These are phyloP conservation scores for Fistulinella prunicolor DNA, from an alignment of 768 basidiomycete species.

Conservation along the genomic window DNA sequence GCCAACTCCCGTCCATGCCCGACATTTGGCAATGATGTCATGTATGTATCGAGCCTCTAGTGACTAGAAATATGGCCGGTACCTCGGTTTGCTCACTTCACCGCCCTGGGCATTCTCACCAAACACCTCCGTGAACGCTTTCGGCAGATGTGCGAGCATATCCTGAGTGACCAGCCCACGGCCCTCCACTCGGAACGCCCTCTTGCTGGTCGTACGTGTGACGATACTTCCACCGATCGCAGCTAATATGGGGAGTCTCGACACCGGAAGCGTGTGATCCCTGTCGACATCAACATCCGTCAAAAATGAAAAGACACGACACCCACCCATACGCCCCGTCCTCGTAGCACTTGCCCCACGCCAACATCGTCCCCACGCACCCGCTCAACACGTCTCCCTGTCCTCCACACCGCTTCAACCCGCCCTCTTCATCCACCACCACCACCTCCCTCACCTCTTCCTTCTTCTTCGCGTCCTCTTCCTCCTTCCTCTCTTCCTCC, in stretches of 20 bases:
- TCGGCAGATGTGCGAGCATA: conserved; percentile 62
- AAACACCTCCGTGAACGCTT: conserved; percentile 73
- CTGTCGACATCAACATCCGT: conserved; percentile 38
- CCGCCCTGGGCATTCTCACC: no score
- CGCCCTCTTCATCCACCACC: conserved; percentile 68
- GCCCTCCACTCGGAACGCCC: conserved; percentile 73
- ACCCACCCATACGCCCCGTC: conserved; percentile 76
- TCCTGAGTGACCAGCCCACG: conserved; percentile 82
- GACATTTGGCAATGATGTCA: no score
- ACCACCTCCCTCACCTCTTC: conserved; percentile 59
- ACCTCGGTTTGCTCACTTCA: no score
- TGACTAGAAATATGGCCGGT: no score
- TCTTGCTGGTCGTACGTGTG: conserved; percentile 77
- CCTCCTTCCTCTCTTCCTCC: conserved; percentile 17
- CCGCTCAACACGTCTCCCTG: conserved; percentile 96
- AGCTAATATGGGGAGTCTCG: conserved; percentile 77
- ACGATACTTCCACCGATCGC: conserved; percentile 86
- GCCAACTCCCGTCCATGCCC: conserved; percentile 9
- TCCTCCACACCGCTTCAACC: conserved; percentile 90
- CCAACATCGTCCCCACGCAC: conserved; percentile 81
- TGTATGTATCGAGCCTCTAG: no score
- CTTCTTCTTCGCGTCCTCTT: no score
- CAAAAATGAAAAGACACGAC: conserved; percentile 1
- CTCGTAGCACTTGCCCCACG: conserved; percentile 95
- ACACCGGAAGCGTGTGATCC: conserved; percentile 51